Base-by-base conservation (phyloP, 2,329 filamentous ascomycete genomes). In the Hymenoscyphus occultus region DNA sequence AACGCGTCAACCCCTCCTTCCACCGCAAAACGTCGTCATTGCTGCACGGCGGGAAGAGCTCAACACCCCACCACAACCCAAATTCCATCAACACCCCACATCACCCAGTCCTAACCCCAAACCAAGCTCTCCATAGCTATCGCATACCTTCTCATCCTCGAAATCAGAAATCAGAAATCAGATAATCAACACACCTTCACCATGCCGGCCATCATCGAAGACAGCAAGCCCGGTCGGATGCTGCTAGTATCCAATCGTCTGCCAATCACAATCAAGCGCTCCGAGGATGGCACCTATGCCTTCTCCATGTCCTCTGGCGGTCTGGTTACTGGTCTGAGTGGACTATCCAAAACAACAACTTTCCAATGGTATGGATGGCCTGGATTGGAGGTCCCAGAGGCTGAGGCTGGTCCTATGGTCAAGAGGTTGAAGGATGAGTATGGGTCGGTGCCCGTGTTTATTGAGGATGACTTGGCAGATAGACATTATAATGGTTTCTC, bases 331-430 rank as follows among this genome's bases (percentile, higher is more conserved):
- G 95, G 95, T 22, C 83, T 99, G 67, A 96, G 92, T 71, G 95
- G 95, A 32, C 81, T 98, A 65, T 90, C 91, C 73, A 97, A 97
- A 80, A 90, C 92, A 39, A 97, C 92, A 32, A 94, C 89, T 71
- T 98, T 98, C 79, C 91, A 95, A 78, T 99, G 95, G 95, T 98
- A 98, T 79, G 95, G 95, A 71, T 98, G 95, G 94, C 93, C 95
- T 0, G 95, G 95, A 45, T 80, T 97, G 59, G 92, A 98, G 78
- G 88, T 98, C 4, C 94, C 94, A 48, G 91, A 96, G 69, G 85
- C 87, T 63, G 94, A 98, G 78, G 85, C 91, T 56, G 82, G 84
- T 1, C 83, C 84, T 64, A 88, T 99, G 77, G 90, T 87, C 75
- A 83, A 90, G 74, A 87, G 90, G 69, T 81, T 98, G 74, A 91